Percentiles rank a stretch among this genome's conserved stretches.
phyloP scores from a whole-genome alignment of 2,329 filamentous ascomycete genomes.

The Arthroderma sp. region DNA sequence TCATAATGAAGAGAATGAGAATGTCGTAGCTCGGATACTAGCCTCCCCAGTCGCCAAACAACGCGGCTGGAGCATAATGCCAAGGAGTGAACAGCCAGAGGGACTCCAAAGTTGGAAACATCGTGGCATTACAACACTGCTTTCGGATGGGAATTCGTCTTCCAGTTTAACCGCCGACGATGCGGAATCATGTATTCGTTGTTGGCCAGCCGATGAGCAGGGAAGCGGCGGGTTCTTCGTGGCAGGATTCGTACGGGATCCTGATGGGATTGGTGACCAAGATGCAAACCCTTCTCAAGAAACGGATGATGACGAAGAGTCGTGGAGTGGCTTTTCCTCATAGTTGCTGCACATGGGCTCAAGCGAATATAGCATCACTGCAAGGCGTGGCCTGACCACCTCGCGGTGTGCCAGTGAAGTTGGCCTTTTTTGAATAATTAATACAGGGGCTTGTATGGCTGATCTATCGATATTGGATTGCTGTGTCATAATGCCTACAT shows the following conservation, averaged over 20 bases:
- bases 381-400: background rate
- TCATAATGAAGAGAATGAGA: constrained; percentile 77
- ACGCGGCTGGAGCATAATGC: constrained; percentile 66
- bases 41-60: constrained; percentile 50
- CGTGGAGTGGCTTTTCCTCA: constrained; percentile 2
- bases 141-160: constrained; percentile 8
- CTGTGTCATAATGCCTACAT: too few relatives aligned
- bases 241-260: constrained; percentile 62
- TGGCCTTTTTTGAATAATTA: background rate
- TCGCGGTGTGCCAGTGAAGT: background rate
- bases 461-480: too few relatives aligned
- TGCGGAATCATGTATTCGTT: constrained; percentile 63
- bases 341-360: background rate
- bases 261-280: constrained; percentile 23
- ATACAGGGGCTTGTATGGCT: background rate
- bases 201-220: constrained; percentile 64
- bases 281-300: constrained; percentile 4
- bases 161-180: constrained; percentile 30
- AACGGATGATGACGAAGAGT: constrained; percentile 8
- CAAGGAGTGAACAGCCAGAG: constrained; percentile 56
- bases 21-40: constrained; percentile 62
- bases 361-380: background rate
- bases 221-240: constrained; percentile 96
- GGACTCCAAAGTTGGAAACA: constrained; percentile 67
- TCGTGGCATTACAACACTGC: constrained; percentile 39